Evolutionary conservation across 257 asterid genomes (phyloP), one percentile per base, ranked within the genome.

Genomic region (Catharanthus roseus): DNA sequence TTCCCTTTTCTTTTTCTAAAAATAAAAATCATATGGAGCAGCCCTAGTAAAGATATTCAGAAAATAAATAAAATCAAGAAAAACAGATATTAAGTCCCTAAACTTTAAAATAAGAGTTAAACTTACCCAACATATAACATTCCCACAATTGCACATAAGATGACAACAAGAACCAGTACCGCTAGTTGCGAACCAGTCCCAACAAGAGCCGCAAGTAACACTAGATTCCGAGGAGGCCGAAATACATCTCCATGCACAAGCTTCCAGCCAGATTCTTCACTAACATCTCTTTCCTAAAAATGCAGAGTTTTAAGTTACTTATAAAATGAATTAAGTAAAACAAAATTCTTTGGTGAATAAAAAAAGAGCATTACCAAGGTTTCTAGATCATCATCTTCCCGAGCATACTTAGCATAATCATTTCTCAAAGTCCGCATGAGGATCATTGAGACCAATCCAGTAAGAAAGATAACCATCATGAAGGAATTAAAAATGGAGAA

Each of bases 381-480:
- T 78, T 93, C 98, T 23, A 93, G 84, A 80, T 93, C 98, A 82
- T 93, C 98, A 84, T 93, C 98, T 74, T 93, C 98, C 71, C 98
- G 90, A 77, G 98, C 98, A 86, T 93, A 93, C 74, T 93, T 93
- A 23, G 98, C 98, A 75, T 93, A 93, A 83, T 93, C 98, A n/a
- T 93, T 90, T 67, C 98, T 89, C 51, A 93, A 85, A 47, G 98
- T 93, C 44, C 97, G 93, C 97, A 93, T 90, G 78, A 93, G 81
- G 78, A 93, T 93, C 98, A 93, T 93, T 10, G 98, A 93, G 53
- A 93, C 98, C 86, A 93, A 74, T 28, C 98, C 98, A 68, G 97
- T 90, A 38, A 93, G 96, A 87, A 93, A 93, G 77, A 93, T 93
- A 58, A 93, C 98, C 98, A 93, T 93, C 98, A 93, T 90, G 90